Conservation (phyloP, 2,329 filamentous ascomycete genomes). For the Xylariaceae sp. region DNA sequence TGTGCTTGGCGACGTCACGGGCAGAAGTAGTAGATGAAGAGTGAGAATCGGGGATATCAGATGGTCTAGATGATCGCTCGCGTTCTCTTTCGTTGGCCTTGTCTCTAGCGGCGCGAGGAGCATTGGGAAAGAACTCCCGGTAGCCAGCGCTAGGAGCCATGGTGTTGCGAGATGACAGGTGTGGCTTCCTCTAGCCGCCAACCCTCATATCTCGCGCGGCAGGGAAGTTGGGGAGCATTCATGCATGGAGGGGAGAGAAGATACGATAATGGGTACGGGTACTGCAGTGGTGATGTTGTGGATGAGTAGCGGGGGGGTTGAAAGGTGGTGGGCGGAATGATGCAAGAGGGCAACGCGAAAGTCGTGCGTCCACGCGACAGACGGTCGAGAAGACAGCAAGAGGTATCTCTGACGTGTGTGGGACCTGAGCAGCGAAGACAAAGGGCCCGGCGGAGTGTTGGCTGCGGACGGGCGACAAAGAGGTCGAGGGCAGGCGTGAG, state of each 20-base stretch:
- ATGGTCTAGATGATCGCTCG: slow-evolving; percentile 46
- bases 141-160: slow-evolving; percentile 73
- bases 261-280: background rate
- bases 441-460: slow-evolving; percentile 14
- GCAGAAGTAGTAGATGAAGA: slow-evolving; percentile 30
- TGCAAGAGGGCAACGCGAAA: slow-evolving; percentile 29
- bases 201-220: slow-evolving; percentile 54
- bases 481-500: background rate
- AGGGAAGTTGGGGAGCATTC: slow-evolving; percentile 36
- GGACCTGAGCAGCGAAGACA: slow-evolving; percentile 23
- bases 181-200: slow-evolving; percentile 50
- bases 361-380: slow-evolving; percentile 36
- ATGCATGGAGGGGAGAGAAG: slow-evolving; percentile 27
- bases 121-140: slow-evolving; percentile 82
- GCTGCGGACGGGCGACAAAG: slow-evolving; percentile 1
- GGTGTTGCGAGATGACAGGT: slow-evolving; percentile 59
- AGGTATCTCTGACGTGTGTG: slow-evolving; percentile 34
- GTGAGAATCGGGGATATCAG: slow-evolving; percentile 27
- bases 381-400: slow-evolving; percentile 9
- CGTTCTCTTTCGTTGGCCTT: slow-evolving; percentile 61
- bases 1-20: slow-evolving; percentile 36
- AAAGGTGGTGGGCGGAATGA: slow-evolving; percentile 12
- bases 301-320: slow-evolving; percentile 22
- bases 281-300: slow-evolving; percentile 5
- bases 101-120: slow-evolving; percentile 63